Conservation (phyloP, 83 land plant species). For the Picea abies region DNA sequence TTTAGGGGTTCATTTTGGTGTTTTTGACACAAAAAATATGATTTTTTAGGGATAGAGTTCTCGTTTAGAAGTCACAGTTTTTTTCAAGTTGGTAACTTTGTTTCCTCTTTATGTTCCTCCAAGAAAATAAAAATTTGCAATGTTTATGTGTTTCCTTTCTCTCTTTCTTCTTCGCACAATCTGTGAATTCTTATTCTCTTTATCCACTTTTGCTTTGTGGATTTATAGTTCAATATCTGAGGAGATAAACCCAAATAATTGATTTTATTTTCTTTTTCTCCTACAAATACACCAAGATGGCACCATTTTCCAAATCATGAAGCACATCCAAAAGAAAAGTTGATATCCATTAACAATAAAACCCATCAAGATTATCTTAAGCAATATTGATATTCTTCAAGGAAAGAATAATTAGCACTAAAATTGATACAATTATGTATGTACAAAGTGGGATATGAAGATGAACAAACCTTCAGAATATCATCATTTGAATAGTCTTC, state of each 20-base stretch:
- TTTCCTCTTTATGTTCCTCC: not conserved
- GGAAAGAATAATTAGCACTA: not conserved
- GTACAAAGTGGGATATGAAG: not conserved
- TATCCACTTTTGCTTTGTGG: not conserved
- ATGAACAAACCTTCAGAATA: conserved; percentile 66
- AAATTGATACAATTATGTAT: too few species aligned
- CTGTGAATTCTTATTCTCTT: not conserved
- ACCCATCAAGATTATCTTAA: not conserved
- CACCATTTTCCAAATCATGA: conserved; percentile 41
- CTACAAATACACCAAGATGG: conserved; percentile 54
- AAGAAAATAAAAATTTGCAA: not conserved
- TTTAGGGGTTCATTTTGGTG: too few species aligned
- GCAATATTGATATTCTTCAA: not conserved
- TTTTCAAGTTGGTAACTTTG: too few species aligned
- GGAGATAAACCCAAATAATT: conserved; percentile 41
- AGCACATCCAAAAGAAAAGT: not conserved
- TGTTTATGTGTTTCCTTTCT: conserved; percentile 52
- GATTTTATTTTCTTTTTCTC: conserved; percentile 49
- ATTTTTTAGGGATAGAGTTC: too few species aligned
- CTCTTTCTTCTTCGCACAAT: conserved; percentile 53
- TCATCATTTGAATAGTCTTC: conserved; percentile 67
- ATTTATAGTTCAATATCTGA: not conserved
- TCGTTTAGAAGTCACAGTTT: too few species aligned
- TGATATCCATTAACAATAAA: not conserved
- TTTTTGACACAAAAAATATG: too few species aligned